Conservation (phyloP, 805 yeast species). For the Nakazawaea molendinolei region DNA sequence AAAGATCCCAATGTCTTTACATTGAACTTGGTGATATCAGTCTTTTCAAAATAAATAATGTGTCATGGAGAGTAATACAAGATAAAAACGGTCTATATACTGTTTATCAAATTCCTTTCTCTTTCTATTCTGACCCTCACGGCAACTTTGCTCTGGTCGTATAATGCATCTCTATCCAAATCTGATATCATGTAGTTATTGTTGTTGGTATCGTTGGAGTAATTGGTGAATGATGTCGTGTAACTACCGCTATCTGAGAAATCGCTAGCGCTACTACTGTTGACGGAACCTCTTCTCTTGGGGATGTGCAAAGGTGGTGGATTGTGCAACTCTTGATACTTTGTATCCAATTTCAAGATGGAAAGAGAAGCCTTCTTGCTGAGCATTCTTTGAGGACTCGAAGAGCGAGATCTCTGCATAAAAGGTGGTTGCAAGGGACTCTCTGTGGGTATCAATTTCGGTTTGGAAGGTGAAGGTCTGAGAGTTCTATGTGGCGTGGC, state of each 20-base stretch:
- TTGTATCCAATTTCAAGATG: conserved; percentile 18
- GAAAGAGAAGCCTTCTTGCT: conserved; percentile 19
- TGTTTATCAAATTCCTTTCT: conserved; percentile 18
- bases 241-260: conserved; percentile 6
- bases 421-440: conserved; percentile 6
- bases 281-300: conserved; percentile 3
- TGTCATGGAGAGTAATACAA: background rate
- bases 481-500: conserved; percentile 5
- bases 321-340: conserved; percentile 14
- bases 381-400: conserved; percentile 4
- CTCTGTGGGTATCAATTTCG: conserved; percentile 7
- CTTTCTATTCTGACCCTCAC: conserved; percentile 29
- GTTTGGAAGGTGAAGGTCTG: conserved; percentile 8
- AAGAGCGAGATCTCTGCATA: background rate
- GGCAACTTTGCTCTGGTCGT: conserved; percentile 26
- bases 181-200: conserved; percentile 1
- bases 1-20: conserved; percentile 38
- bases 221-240: conserved; percentile 11
- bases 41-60: background rate
- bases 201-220: conserved; percentile 16
- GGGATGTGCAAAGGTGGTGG: conserved; percentile 5
- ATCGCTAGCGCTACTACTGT: conserved; percentile 8
- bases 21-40: too few species aligned
- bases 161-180: conserved; percentile 18
- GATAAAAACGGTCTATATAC: too few species aligned